Conservation (phyloP, 345 rosid genomes). For the Pistacia integerrima region DNA sequence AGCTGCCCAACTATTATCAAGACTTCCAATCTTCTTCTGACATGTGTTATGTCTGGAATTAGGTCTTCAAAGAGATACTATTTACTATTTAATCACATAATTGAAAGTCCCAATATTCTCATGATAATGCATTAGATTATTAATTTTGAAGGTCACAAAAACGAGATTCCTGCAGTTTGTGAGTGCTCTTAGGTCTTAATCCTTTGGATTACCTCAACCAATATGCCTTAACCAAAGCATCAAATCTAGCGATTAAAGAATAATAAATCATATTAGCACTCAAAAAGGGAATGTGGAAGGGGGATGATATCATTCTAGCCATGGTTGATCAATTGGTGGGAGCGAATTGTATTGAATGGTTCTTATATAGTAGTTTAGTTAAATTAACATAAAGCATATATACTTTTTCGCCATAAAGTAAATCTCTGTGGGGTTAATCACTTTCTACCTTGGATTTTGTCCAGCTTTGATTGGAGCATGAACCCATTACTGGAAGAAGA, state of each 20-base stretch:
- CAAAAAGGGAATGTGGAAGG: slow-evolving; percentile 17
- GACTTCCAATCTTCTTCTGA: no score
- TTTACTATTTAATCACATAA: no score
- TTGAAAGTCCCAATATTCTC: no score
- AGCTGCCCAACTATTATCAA: background rate
- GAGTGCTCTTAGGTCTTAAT: background rate
- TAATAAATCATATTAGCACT: background rate
- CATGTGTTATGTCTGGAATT: no score
- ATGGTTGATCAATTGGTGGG: background rate
- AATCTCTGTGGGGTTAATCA: slow-evolving; percentile 16
- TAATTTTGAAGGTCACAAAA: background rate
- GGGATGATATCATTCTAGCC: slow-evolving; percentile 9
- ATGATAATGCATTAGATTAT: background rate
- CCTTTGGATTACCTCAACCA: background rate
- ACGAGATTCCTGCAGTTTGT: background rate
- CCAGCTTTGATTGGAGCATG: slow-evolving; percentile 3
- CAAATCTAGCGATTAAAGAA: slow-evolving; percentile 8
- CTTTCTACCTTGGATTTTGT: background rate
- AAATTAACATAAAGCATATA: slow-evolving; percentile 19
- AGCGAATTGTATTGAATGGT: slow-evolving; percentile 20
- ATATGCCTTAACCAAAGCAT: slow-evolving; percentile 6
- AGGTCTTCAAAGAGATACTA: no score
- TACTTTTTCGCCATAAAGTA: slow-evolving; percentile 10
- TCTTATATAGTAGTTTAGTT: slow-evolving; percentile 5
- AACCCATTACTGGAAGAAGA: background rate